Evolutionary conservation across 345 rosid genomes (phyloP), one percentile per base, ranked within the genome.

Genomic region (Eucalyptus sideroxylon): DNA sequence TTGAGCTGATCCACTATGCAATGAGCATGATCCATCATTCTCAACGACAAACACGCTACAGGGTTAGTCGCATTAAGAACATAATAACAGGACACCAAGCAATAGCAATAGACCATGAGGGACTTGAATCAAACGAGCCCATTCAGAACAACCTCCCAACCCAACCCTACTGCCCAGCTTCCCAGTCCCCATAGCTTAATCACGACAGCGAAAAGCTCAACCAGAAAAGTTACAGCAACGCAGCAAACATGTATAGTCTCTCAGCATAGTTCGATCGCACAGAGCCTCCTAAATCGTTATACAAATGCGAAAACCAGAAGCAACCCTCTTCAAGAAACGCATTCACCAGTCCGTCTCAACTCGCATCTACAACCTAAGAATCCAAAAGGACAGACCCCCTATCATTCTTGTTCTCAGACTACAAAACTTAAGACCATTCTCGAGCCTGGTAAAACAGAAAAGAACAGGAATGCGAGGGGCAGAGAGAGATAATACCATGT

Each of bases 401-500:
- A 0, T 34, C 26, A 34, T 72, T 72, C 82, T 72, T 5, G 82
- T 17, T 40, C 85, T 77, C 47, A 40, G 30, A 21, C 47, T 21
- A 21, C 16, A 21, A 77, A 77, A 11, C 47, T 40, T 3, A 40
- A 37, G 1, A 77, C 30, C 16, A 17, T 11, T 40, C 47, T 40
- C 27, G 30, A 77, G 16, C 85, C 30, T 2, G 30, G 47, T 6
- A 42, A 40, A 77, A 21, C 53, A 42, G 87, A 42, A 55, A 81
- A 42, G 42, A 26, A 27, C 5, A 87, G 37, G 86, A 65, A 55
- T 9, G 24, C 72, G 45, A 88, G 50, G 65, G 81, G 23, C 27
- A 59, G 67, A 60, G 67, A 60, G 16, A 11, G 67, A 5, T 67
- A 69, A 55, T 62, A 40, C 99, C 97, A 91, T 67, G 94, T 97